These are phyloP conservation scores for Phytopythium helicoides DNA, from an alignment of 352 stramenopile genomes.

Conservation along the genomic window DNA sequence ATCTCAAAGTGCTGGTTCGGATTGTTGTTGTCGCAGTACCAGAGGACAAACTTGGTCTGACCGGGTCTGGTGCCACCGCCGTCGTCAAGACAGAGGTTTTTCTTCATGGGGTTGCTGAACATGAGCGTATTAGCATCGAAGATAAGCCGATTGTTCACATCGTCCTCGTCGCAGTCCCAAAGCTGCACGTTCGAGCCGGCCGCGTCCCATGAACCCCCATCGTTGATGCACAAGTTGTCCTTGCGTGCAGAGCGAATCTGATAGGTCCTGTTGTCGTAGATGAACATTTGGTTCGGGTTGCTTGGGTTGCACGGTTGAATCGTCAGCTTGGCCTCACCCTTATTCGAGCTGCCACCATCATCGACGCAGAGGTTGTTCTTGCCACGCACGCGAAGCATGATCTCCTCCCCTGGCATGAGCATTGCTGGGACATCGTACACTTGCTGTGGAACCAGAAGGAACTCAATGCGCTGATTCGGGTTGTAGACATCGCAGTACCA, in stretches of 20 bases:
- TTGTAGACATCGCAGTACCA: conserved; percentile 18
- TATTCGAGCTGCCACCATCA: conserved; percentile 19
- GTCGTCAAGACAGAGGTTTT: conserved; percentile 30
- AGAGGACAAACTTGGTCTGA: conserved; percentile 10
- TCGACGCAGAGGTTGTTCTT: conserved; percentile 30
- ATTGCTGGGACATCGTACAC: conserved; percentile 9
- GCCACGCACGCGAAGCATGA: conserved; percentile 18
- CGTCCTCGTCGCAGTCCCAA: conserved; percentile 19
- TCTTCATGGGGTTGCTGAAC: conserved; percentile 21
- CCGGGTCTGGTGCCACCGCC: conserved; percentile 11
- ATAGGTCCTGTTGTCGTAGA: conserved; percentile 16
- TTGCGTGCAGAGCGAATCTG: conserved; percentile 7
- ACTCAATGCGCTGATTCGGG: conserved; percentile 20
- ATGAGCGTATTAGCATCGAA: conserved; percentile 24
- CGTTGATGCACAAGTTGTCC: conserved; percentile 8
- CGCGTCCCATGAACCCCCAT: conserved; percentile 14
- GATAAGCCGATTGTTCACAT: conserved; percentile 19
- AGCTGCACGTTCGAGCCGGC: conserved; percentile 12
- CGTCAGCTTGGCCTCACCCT: conserved; percentile 17
- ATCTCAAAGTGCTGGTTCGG: conserved; percentile 29
- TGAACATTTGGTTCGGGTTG: conserved; percentile 32
- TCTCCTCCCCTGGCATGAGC: conserved; percentile 12
- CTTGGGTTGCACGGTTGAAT: conserved; percentile 16
- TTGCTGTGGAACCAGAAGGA: conserved; percentile 14
- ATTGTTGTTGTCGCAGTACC: conserved; percentile 17